Evolutionary conservation across 192 early-diverging fungal genomes (phyloP).

Genomic region (Backusella psychrophila): DNA sequence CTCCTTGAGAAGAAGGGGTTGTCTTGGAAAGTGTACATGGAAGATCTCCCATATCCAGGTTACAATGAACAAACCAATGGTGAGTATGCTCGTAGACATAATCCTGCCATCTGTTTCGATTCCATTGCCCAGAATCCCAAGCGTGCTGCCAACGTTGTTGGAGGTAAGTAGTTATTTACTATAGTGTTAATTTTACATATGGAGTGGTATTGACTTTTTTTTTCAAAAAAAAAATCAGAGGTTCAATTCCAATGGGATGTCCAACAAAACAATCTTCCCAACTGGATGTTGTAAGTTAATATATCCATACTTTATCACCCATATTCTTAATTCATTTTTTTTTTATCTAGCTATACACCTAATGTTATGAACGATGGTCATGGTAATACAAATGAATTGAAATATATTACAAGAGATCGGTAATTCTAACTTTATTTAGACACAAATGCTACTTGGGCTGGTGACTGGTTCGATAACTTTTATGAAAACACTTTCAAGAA

Average conservation of each 20-base stretch:
- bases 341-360: conserved; percentile 35
- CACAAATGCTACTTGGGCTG: conserved; percentile 41
- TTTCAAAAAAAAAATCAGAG: not conserved
- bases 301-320: not conserved
- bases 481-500: conserved; percentile 47
- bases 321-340: not conserved
- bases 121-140: conserved; percentile 12
- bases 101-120: conserved; percentile 25
- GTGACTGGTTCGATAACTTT: conserved; percentile 57
- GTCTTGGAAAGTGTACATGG: conserved; percentile 31
- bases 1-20: conserved; percentile 31
- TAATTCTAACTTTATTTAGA: not conserved
- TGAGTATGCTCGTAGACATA: conserved; percentile 23
- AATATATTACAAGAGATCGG: not conserved
- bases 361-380: conserved; percentile 59
- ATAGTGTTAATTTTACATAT: not conserved
- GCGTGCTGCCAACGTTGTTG: conserved; percentile 13
- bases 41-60: conserved; percentile 17
- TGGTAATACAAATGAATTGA: not conserved
- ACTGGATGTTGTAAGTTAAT: conserved; percentile 23
- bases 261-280: not conserved
- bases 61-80: not conserved
- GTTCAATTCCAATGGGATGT: conserved; percentile 4
- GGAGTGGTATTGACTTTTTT: not conserved
- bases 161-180: not conserved